phyloP scores from a whole-genome alignment of 805 yeast species.

The Kluyveromyces nonfermentans region DNA sequence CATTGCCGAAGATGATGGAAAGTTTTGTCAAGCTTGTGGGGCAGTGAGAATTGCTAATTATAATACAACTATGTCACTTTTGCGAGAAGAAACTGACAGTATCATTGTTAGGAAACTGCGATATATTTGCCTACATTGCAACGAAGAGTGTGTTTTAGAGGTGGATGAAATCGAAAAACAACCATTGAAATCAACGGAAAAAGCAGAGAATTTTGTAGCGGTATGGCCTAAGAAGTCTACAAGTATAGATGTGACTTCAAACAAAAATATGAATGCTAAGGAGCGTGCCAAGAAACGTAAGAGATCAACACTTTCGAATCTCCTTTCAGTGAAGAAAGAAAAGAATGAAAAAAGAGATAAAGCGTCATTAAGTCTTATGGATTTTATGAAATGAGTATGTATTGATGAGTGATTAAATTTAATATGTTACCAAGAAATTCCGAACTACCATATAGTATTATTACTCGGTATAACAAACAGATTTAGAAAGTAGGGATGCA shows the following conservation, averaged over 20 bases:
- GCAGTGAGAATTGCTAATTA: slow-evolving; percentile 24
- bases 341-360: slow-evolving; percentile 27
- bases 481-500: no score
- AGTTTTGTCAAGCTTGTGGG: slow-evolving; percentile 27
- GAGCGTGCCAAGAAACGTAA: slow-evolving; percentile 40
- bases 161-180: slow-evolving; percentile 9
- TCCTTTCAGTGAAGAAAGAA: slow-evolving; percentile 36
- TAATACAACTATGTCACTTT: slow-evolving; percentile 19
- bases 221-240: not conserved
- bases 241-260: slow-evolving; percentile 1
- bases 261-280: slow-evolving; percentile 22
- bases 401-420: not conserved
- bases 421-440: not conserved
- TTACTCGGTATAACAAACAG: no score
- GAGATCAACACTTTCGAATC: slow-evolving; percentile 33
- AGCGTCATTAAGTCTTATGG: slow-evolving; percentile 38
- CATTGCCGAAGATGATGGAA: slow-evolving; percentile 12
- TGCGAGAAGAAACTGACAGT: not conserved
- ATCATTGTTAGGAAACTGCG: slow-evolving; percentile 11
- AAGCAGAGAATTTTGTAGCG: not conserved
- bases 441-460: not conserved
- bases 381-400: slow-evolving; percentile 34
- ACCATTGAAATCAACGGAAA: slow-evolving; percentile 21
- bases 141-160: slow-evolving; percentile 4
- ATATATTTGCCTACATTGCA: slow-evolving; percentile 26